Evolutionary conservation across 1,284 basidiomycete species (phyloP), one percentile per base, ranked within the genome.

Genomic region (Malassezia yamatoensis): DNA sequence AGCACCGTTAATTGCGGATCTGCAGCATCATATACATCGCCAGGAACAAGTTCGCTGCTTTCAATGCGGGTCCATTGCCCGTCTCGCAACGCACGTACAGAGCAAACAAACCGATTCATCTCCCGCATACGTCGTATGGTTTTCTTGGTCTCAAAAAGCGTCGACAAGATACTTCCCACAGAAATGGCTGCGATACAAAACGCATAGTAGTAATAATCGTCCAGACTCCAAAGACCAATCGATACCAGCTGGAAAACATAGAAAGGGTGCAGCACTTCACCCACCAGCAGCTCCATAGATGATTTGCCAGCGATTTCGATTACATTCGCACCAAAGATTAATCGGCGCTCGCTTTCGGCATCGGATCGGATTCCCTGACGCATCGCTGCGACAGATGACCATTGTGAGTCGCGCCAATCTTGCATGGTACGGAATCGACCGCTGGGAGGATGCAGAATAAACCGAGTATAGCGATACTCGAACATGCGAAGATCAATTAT

Each of bases 111-210:
- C 42, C 85, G 82, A 10, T 90, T 96, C 90, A 98, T 94, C 70
- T 96, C 88, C 35, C 88, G 83, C 91, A 98, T 96, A 34, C 93
- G 81, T 53, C 82, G 80, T 57, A 98, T 88, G 9, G 90, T 98
- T 48, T 58, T 63, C 67, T 85, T 88, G 0, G 93, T 98, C 72
- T 98, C 94, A 51, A 98, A 75, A 10, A 98, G 79, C 0, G 93
- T 96, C 1, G 87, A 87, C 4, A 82, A 74, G 62, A 98, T 87
- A 67, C 88, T 94, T 53, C 86, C 79, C 24, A 86, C 78, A 40
- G 89, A 93, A 67, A 99, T 98, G 50, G 93, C 78, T 36, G 85
- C 89, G 64, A 98, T 99, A 68, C 91, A 96, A 66, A 93, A 93
- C 2, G 93, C 94, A 75, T 98, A 98, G 73, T 94, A 96, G 75